These are phyloP conservation scores for Kernera saxatilis DNA, from an alignment of 345 rosid species.

Conservation along the genomic window DNA sequence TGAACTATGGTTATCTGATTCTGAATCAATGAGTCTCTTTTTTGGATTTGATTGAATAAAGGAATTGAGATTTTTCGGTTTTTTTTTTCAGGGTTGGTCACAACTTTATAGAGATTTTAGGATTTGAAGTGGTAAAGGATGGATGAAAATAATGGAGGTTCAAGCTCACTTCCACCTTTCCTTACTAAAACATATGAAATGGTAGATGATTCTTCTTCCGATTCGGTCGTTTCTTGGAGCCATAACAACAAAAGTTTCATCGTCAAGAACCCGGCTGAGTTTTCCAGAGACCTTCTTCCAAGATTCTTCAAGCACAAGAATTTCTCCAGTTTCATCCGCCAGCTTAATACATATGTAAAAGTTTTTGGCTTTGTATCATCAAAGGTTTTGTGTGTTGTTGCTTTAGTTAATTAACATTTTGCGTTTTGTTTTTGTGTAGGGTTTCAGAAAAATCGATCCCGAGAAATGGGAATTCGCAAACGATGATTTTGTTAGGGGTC, in stretches of 20 bases:
- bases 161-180: constrained; percentile 84
- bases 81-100: neutral
- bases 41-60: neutral
- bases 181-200: constrained; percentile 79
- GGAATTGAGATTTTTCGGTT: neutral
- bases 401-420: neutral
- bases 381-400: neutral
- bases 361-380: neutral
- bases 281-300: constrained; percentile 70
- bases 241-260: constrained; percentile 58
- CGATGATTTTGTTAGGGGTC: constrained; percentile 75
- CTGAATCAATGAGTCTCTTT: neutral
- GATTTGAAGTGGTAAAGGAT: constrained; percentile 28
- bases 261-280: constrained; percentile 73
- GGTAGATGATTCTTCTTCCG: constrained; percentile 77
- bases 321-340: constrained; percentile 94
- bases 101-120: neutral
- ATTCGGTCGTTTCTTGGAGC: constrained; percentile 79
- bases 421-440: constrained; percentile 35
- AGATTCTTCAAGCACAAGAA: constrained; percentile 87
- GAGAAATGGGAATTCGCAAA: constrained; percentile 96
- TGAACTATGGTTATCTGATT: neutral
- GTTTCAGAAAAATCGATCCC: constrained; percentile 75
- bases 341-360: constrained; percentile 90
- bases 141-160: constrained; percentile 70